Percentiles rank a stretch among this genome's conserved stretches.
phyloP scores from a whole-genome alignment of 2,329 filamentous ascomycete species.

The Diaporthe sp. region DNA sequence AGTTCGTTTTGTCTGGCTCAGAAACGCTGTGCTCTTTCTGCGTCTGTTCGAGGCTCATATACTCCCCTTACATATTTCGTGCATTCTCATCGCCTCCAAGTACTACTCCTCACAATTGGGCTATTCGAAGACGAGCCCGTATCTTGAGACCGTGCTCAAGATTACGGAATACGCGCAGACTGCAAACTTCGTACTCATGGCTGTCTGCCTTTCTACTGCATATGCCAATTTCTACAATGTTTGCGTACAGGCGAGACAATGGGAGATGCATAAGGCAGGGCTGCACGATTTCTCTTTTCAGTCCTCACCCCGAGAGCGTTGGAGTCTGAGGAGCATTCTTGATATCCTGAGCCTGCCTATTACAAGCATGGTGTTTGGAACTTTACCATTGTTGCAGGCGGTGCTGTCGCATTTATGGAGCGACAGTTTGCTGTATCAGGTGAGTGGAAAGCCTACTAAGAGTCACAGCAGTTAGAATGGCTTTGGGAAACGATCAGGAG shows the following conservation, averaged over 20 bases:
- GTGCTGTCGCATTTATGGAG: constrained; percentile 11
- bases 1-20: background rate
- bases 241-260: constrained; percentile 4
- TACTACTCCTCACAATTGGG: background rate
- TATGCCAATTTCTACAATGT: constrained; percentile 1
- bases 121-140: background rate
- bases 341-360: background rate
- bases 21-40: constrained; percentile 18
- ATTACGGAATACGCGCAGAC: background rate
- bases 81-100: constrained; percentile 14
- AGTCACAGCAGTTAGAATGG: background rate
- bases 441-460: constrained; percentile 13
- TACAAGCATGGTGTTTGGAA: constrained; percentile 8
- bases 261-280: constrained; percentile 19
- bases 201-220: constrained; percentile 5
- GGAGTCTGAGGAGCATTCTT: background rate
- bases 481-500: background rate
- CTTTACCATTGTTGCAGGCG: constrained; percentile 18
- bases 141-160: background rate
- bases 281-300: constrained; percentile 12
- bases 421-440: constrained; percentile 8
- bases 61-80: background rate
- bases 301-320: background rate
- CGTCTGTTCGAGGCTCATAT: constrained; percentile 23
- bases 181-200: background rate